A percentile compares a stretch with the other conserved stretches of the same genome.
phyloP scores from a whole-genome alignment of 495 filamentous ascomycete species.

The Penicillium antarcticum region DNA sequence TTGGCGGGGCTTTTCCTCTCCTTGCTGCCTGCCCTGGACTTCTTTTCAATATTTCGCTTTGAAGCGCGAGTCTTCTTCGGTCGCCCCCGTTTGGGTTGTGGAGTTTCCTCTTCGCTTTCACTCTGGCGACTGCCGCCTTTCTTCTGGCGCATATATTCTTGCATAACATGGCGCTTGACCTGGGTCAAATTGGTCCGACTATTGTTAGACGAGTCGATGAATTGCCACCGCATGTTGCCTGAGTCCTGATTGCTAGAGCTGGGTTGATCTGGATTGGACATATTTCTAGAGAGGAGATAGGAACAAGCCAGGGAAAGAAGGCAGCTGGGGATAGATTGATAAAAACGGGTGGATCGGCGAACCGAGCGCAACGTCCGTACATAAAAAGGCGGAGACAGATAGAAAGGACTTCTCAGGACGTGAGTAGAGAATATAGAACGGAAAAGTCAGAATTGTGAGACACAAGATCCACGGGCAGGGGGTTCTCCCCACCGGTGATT shows the following conservation, averaged over 20 bases:
- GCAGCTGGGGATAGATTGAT: no score
- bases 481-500: no score
- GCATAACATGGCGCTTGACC: constrained; percentile 48
- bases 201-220: constrained; percentile 41
- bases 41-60: constrained; percentile 7
- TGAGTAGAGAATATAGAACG: no score
- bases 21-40: background rate
- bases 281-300: constrained; percentile 1
- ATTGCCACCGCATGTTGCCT: constrained; percentile 34
- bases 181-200: constrained; percentile 39
- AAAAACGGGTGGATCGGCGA: no score
- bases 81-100: constrained; percentile 16
- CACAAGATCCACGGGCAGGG: no score
- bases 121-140: constrained; percentile 21
- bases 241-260: constrained; percentile 2
- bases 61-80: constrained; percentile 14
- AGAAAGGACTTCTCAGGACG: no score
- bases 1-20: background rate
- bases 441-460: no score
- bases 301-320: background rate
- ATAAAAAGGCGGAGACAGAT: no score
- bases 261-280: constrained; percentile 9
- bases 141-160: constrained; percentile 46
- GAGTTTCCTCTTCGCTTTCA: constrained; percentile 17
- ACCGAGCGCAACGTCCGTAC: no score